phyloP scores from a whole-genome alignment of 495 filamentous ascomycete species.

The Penicillium cosmopolitanum region DNA sequence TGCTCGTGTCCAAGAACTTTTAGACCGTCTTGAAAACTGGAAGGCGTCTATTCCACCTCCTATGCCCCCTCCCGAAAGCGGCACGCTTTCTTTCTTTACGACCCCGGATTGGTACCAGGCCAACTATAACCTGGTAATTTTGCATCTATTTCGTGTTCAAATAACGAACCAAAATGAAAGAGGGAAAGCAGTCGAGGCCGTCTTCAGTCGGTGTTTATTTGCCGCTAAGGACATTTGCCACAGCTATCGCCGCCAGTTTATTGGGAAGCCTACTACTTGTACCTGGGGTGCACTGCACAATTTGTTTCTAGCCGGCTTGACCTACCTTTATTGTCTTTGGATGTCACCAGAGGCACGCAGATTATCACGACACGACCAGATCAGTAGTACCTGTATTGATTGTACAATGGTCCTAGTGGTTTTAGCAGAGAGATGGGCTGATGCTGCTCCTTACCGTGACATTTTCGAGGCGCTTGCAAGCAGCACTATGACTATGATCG shows the following conservation, averaged over 20 bases:
- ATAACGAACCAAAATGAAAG: too few relatives aligned
- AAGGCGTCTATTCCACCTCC: too few relatives aligned
- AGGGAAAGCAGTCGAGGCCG: too few relatives aligned
- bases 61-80: too few relatives aligned
- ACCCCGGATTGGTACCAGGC: too few relatives aligned
- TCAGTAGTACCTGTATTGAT: conserved; percentile 20
- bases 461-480: conserved; percentile 15
- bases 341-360: conserved; percentile 3
- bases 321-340: conserved; percentile 26
- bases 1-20: too few relatives aligned
- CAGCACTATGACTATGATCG: too few relatives aligned
- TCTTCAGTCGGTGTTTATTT: conserved; percentile 10
- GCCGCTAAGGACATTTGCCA: conserved; percentile 16
- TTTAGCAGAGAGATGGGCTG: conserved; percentile 20
- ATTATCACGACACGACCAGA: conserved; percentile 3
- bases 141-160: too few relatives aligned
- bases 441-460: conserved; percentile 21
- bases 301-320: conserved; percentile 24
- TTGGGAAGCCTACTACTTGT: conserved; percentile 2
- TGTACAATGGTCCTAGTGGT: conserved; percentile 20
- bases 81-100: too few relatives aligned
- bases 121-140: too few relatives aligned
- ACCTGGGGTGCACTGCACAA: conserved; percentile 19
- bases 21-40: too few relatives aligned
- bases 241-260: conserved; percentile 19